Conservation (phyloP, 2,329 filamentous ascomycete genomes). For the Coleophoma cylindrospora region DNA sequence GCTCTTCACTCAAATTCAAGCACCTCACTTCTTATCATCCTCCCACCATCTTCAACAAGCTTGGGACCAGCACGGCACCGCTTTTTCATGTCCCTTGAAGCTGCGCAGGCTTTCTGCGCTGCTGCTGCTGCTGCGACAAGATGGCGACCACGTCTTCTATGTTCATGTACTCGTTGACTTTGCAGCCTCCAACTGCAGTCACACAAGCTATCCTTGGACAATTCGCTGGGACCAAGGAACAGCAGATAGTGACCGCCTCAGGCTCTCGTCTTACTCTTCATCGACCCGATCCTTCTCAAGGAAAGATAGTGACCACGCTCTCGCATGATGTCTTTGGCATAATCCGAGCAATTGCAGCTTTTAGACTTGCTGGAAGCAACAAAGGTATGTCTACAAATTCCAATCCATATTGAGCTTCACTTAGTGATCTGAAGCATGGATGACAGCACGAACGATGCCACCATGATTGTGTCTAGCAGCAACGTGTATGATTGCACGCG, state of each 20-base stretch:
- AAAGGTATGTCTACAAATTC: slow-evolving; percentile 71
- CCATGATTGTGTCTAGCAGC: slow-evolving; percentile 17
- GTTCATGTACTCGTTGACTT: slow-evolving; percentile 97
- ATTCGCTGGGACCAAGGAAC: slow-evolving; percentile 93
- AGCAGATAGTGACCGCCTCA: slow-evolving; percentile 92
- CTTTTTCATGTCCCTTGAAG: slow-evolving; percentile 3
- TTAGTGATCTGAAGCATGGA: slow-evolving; percentile 67
- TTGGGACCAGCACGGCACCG: neutral
- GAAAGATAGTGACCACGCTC: slow-evolving; percentile 79
- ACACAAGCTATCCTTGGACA: slow-evolving; percentile 90
- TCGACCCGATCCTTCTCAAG: slow-evolving; percentile 78
- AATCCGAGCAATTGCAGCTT: slow-evolving; percentile 81
- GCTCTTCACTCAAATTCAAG: neutral
- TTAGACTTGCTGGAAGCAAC: slow-evolving; percentile 85
- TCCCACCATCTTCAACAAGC: slow-evolving; percentile 6
- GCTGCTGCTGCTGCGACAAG: slow-evolving; percentile 12
- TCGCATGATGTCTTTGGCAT: slow-evolving; percentile 97
- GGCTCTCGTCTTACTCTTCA: slow-evolving; percentile 86
- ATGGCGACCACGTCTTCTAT: slow-evolving; percentile 99
- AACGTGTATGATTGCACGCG: slow-evolving; percentile 7
- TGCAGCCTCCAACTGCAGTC: slow-evolving; percentile 86
- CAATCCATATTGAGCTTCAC: slow-evolving; percentile 45
- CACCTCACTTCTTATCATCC: slow-evolving; percentile 17
- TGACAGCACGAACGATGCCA: slow-evolving; percentile 38
- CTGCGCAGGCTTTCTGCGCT: slow-evolving; percentile 23